Percentiles rank a stretch among this genome's conserved stretches.
Conservation (phyloP, 371 early-diverging fungal species). For the Chytridium lagenaria region DNA sequence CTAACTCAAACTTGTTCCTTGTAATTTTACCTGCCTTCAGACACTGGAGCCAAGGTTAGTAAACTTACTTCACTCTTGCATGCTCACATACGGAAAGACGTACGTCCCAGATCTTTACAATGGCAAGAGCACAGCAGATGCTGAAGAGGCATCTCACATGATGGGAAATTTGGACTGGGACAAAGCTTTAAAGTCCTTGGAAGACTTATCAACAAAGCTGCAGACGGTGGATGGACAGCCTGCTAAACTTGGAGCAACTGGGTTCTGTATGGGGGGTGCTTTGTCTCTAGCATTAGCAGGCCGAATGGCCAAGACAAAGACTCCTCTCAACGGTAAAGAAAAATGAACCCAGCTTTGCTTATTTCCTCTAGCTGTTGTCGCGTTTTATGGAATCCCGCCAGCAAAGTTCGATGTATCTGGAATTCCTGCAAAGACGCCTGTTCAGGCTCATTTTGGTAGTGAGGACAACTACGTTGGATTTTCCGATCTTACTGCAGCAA, state of each 20-base stretch:
- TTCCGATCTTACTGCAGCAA: slow-evolving; percentile 46
- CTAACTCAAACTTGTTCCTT: too few relatives aligned
- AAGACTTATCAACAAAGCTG: slow-evolving; percentile 41
- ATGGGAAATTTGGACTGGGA: slow-evolving; percentile 62
- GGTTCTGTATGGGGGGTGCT: slow-evolving; percentile 67
- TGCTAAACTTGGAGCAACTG: slow-evolving; percentile 38
- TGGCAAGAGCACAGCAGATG: slow-evolving; percentile 58
- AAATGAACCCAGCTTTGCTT: neutral
- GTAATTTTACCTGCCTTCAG: slow-evolving; percentile 17
- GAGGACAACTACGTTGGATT: slow-evolving; percentile 55
- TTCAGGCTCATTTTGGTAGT: slow-evolving; percentile 63
- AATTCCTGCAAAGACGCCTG: slow-evolving; percentile 53
- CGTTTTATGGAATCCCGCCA: slow-evolving; percentile 65
- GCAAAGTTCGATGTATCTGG: slow-evolving; percentile 50
- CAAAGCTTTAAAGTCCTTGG: slow-evolving; percentile 52
- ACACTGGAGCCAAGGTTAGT: slow-evolving; percentile 55
- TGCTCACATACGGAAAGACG: too few relatives aligned
- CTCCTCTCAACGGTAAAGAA: slow-evolving; percentile 49
- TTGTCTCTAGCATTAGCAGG: slow-evolving; percentile 56
- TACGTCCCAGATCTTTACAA: slow-evolving; percentile 64
- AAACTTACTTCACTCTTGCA: too few relatives aligned
- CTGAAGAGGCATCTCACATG: slow-evolving; percentile 64
- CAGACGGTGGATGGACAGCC: slow-evolving; percentile 33
- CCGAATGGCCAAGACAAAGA: slow-evolving; percentile 36
- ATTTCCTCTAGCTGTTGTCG: slow-evolving; percentile 1